A percentile compares a stretch with the other conserved stretches of the same genome.
These are phyloP conservation scores for Saccharomycopsis sp. DNA, from an alignment of 805 yeast species.

Conservation along the genomic window DNA sequence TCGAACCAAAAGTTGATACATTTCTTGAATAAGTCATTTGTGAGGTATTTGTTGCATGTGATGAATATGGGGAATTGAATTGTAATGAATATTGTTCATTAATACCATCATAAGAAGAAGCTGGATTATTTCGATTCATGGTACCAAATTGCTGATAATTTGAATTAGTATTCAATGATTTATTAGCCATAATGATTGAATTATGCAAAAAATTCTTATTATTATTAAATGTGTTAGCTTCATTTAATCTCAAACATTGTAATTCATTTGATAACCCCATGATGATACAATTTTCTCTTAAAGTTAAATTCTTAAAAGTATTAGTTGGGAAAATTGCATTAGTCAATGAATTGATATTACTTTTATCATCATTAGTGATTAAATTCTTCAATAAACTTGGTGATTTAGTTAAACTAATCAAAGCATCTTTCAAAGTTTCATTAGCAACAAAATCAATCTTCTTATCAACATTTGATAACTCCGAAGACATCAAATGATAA, in stretches of 20 bases:
- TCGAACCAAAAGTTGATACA: conserved; percentile 18
- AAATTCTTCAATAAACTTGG: conserved; percentile 29
- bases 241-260: conserved; percentile 23
- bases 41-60: conserved; percentile 19
- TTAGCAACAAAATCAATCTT: conserved; percentile 25
- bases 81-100: conserved; percentile 16
- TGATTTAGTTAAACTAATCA: conserved; percentile 11
- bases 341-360: conserved; percentile 18
- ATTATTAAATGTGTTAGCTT: conserved; percentile 24
- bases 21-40: conserved; percentile 16
- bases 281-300: conserved; percentile 20
- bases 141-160: conserved; percentile 22
- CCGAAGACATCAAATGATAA: conserved; percentile 19
- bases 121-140: conserved; percentile 8
- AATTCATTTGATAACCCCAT: conserved; percentile 26
- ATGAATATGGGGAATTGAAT: conserved; percentile 19
- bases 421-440: conserved; percentile 20
- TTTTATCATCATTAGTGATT: conserved; percentile 27
- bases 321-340: conserved; percentile 27
- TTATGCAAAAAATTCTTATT: conserved; percentile 42
- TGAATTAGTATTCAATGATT: conserved; percentile 29
- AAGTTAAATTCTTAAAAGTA: conserved; percentile 22
- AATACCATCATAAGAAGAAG: conserved; percentile 8
- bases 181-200: conserved; percentile 46
- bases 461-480: conserved; percentile 19